Base-by-base conservation (phyloP, 768 basidiomycete species). In the Leccinum sublutescens region DNA sequence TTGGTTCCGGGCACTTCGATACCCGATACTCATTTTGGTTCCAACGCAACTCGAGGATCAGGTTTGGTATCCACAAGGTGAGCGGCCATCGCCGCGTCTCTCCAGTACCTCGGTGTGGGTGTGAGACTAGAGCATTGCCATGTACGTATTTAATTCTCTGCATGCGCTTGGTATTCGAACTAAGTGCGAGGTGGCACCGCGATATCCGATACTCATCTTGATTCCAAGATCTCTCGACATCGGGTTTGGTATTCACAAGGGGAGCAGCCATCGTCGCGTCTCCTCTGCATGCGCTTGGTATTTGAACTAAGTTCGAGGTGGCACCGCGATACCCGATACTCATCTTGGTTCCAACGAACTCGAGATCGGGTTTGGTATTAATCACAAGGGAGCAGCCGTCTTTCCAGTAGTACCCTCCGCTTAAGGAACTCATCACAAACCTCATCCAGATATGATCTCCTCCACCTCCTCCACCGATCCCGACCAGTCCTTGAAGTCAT, bases 221-320 rank as follows among this genome's bases (percentile, higher is more conserved):
- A 77, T 4, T 66, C 73, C 14, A 75, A 81, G 90, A 93, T 21
- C 21, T 70, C 84, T 94, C 55, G 94, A 96, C 74, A 88, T 95
- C 59, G 94, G 94, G 17, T 84, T 92, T 79, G 91, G 94, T 14
- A 90, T 95, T 58, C 94, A 96, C 76, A 95, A 95, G 21, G 94
- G 95, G 75, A 84, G 86, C 50, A 94, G 90, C 8, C 27, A 64
- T 89, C 36, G 21, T 21, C 21, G 21, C 21, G 21, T 21, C 21
- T 21, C 21, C 21, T 21, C 21, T 21, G 21, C 21, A 21, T 21
- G 21, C 21, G 21, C 21, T 21, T 21, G 21, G 21, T 21, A 21
- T 21, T 21, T 21, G 21, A 21, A 21, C 21, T 21, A 21, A 21
- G 21, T 21, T 21, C 21, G 21, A 91, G 89, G 87, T 93, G 89